Conservation (phyloP, 352 stramenopile species). For the Bremia lactucae region DNA sequence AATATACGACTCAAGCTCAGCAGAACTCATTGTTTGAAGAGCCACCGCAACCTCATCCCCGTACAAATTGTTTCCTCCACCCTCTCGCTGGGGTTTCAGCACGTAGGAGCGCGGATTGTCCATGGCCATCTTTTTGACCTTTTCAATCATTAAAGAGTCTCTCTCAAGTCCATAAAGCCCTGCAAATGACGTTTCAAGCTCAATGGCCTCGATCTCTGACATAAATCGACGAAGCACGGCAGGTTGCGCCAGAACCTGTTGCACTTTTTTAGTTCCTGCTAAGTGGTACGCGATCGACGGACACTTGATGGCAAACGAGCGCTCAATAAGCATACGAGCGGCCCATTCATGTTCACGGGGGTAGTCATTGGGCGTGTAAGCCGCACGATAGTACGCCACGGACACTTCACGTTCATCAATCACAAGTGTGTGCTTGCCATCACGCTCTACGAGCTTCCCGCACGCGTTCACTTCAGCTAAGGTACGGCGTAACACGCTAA, state of each 20-base stretch:
- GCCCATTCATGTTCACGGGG: slow-evolving; percentile 85
- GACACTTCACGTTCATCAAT: slow-evolving; percentile 77
- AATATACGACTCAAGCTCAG: slow-evolving; percentile 87
- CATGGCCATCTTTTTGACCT: slow-evolving; percentile 66
- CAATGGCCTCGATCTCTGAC: slow-evolving; percentile 39
- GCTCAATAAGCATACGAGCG: slow-evolving; percentile 82
- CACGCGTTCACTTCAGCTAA: slow-evolving; percentile 49
- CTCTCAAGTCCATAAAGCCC: slow-evolving; percentile 91
- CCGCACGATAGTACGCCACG: slow-evolving; percentile 92
- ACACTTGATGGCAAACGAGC: slow-evolving; percentile 91
- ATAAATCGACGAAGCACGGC: slow-evolving; percentile 87
- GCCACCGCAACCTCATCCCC: slow-evolving; percentile 84
- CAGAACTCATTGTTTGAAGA: slow-evolving; percentile 59
- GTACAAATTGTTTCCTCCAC: slow-evolving; percentile 97
- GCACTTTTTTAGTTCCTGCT: slow-evolving; percentile 96
- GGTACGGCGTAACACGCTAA: slow-evolving; percentile 69
- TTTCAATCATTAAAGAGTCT: slow-evolving; percentile 43
- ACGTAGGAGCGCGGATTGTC: slow-evolving; percentile 81
- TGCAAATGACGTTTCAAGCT: slow-evolving; percentile 89
- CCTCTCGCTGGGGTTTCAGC: slow-evolving; percentile 97
- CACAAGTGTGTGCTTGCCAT: slow-evolving; percentile 35
- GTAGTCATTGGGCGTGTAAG: slow-evolving; percentile 96
- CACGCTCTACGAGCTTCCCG: slow-evolving; percentile 24
- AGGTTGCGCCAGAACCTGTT: slow-evolving; percentile 89
- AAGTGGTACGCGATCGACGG: slow-evolving; percentile 94